phyloP scores from a whole-genome alignment of 2,329 filamentous ascomycete genomes.

The Neofusicoccum sp. region DNA sequence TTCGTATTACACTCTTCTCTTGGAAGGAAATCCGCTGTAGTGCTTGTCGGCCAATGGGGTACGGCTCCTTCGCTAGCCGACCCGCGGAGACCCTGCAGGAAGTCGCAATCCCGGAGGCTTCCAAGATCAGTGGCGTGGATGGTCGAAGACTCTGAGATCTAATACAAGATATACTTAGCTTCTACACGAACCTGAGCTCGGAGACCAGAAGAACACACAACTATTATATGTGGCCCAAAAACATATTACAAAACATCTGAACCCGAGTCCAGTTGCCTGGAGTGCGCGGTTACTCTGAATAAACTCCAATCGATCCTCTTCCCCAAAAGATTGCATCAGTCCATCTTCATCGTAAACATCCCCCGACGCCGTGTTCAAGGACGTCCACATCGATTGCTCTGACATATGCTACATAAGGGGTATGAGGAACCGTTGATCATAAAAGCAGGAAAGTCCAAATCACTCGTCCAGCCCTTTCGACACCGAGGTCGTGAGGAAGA shows the following conservation, averaged over 20 bases:
- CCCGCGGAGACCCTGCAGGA: not conserved
- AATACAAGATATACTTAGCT: too few relatives aligned
- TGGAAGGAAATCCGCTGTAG: not conserved
- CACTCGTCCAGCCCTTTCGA: not conserved
- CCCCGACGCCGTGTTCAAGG: slow-evolving; percentile 1
- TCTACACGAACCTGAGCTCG: too few relatives aligned
- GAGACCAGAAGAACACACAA: too few relatives aligned
- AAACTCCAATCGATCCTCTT: not conserved
- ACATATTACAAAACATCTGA: too few relatives aligned
- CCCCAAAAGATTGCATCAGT: not conserved
- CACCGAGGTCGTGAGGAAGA: slow-evolving; percentile 6
- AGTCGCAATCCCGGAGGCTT: not conserved
- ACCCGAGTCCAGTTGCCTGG: too few relatives aligned
- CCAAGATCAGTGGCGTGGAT: not conserved
- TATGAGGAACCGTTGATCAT: slow-evolving; percentile 12
- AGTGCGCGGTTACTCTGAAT: too few relatives aligned
- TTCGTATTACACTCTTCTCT: too few relatives aligned
- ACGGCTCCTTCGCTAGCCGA: not conserved
- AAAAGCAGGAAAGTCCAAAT: not conserved
- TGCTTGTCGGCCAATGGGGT: not conserved
- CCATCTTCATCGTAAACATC: not conserved
- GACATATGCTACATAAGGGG: slow-evolving; percentile 15
- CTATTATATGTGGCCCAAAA: too few relatives aligned
- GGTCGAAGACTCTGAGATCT: too few relatives aligned
- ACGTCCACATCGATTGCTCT: slow-evolving; percentile 12